Evolutionary conservation across 192 early-diverging fungal genomes (phyloP).

Genomic region (Piromyces finnis): DNA sequence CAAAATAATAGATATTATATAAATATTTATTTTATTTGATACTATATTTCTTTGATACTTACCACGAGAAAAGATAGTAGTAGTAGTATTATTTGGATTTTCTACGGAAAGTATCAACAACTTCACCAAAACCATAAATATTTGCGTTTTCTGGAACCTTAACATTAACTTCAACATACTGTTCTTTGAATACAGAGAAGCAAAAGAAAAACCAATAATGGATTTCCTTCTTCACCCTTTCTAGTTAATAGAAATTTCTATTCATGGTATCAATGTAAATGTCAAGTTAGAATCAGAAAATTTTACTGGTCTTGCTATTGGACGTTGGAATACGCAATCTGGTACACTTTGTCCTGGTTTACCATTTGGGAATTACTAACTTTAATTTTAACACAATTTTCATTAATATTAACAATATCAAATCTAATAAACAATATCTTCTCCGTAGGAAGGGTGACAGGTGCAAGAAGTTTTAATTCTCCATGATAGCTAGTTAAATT

Average conservation of each 20-base stretch:
- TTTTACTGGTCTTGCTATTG: not conserved
- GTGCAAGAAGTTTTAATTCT: not conserved
- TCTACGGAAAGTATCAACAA: conserved; percentile 27
- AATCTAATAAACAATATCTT: not conserved
- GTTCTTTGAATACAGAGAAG: conserved; percentile 33
- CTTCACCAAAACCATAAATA: conserved; percentile 50
- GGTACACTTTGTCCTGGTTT: not conserved
- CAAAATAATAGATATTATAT: too few relatives aligned
- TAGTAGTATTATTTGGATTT: conserved; percentile 14
- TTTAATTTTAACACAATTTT: not conserved
- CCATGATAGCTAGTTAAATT: not conserved
- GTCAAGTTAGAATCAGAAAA: not conserved
- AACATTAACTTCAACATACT: conserved; percentile 47
- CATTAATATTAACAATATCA: not conserved
- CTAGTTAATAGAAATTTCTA: not conserved
- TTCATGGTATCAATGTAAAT: not conserved
- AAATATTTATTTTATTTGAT: too few relatives aligned
- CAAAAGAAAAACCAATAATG: not conserved
- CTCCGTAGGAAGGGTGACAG: not conserved
- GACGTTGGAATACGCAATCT: not conserved
- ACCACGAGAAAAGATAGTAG: conserved; percentile 9
- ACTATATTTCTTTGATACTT: too few relatives aligned
- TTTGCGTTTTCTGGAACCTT: conserved; percentile 28
- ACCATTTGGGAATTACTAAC: not conserved
- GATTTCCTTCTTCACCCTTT: not conserved